A percentile compares a stretch with the other conserved stretches of the same genome.
Evolutionary conservation across 495 filamentous ascomycete species (phyloP).

Genomic region (Talaromyces nanjingensis): DNA sequence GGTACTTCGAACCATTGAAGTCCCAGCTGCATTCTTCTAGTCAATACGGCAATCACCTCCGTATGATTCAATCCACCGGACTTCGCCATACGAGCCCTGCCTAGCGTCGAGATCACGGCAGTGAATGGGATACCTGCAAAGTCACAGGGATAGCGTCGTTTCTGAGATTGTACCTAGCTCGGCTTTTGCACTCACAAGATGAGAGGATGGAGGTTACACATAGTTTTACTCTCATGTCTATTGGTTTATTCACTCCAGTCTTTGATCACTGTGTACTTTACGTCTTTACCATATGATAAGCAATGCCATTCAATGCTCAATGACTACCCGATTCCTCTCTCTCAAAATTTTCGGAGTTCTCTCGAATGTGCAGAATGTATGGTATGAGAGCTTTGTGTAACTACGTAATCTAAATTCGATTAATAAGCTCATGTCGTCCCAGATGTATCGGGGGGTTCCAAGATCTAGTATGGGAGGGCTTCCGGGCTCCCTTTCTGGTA

Average conservation of each 20-base stretch:
- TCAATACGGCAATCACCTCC: neutral
- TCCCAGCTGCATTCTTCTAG: neutral
- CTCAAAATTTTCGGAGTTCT: too few species aligned
- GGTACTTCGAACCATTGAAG: neutral
- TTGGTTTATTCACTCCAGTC: neutral
- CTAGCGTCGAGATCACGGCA: neutral
- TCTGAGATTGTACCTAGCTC: neutral
- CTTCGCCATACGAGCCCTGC: neutral
- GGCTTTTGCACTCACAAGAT: neutral
- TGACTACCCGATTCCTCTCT: too few species aligned
- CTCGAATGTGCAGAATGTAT: too few species aligned
- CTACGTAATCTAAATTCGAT: too few species aligned
- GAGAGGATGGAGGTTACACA: neutral
- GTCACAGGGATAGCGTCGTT: neutral
- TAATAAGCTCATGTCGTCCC: too few species aligned
- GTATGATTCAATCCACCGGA: neutral
- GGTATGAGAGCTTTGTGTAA: too few species aligned
- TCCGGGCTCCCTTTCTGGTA: too few species aligned
- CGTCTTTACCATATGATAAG: neutral
- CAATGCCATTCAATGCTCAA: neutral
- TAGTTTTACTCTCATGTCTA: neutral
- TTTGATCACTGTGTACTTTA: neutral
- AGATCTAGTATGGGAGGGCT: too few species aligned
- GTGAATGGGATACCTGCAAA: neutral
- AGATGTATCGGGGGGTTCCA: too few species aligned